phyloP scores from a whole-genome alignment of 495 filamentous ascomycete species.

The Hypoxylon perforatum region DNA sequence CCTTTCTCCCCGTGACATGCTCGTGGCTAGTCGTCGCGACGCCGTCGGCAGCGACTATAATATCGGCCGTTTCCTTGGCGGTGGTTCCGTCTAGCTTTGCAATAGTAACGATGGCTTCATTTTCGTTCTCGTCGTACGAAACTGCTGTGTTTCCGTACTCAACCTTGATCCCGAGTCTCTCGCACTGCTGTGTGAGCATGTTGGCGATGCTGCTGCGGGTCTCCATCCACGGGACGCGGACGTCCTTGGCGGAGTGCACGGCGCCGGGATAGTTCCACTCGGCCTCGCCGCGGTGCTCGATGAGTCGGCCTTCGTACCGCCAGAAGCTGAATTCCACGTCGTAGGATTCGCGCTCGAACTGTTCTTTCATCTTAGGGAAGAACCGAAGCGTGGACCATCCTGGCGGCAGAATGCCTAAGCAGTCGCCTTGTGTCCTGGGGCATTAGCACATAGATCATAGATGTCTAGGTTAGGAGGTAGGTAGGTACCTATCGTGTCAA shows the following conservation, averaged over 20 bases:
- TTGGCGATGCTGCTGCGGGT: not conserved
- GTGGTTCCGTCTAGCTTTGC: not conserved
- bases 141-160: not conserved
- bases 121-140: not conserved
- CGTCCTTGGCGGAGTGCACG: not conserved
- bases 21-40: constrained; percentile 57
- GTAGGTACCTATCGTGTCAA: constrained; percentile 4
- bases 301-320: constrained; percentile 1
- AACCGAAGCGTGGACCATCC: constrained; percentile 10
- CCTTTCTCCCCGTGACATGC: constrained; percentile 53
- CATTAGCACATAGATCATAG: not conserved
- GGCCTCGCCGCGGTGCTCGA: not conserved
- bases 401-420: constrained; percentile 14
- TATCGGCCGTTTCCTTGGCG: constrained; percentile 51
- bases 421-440: constrained; percentile 4
- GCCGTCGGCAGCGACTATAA: constrained; percentile 67
- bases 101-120: not conserved
- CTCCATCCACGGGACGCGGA: constrained; percentile 9
- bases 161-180: not conserved
- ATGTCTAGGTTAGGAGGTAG: not conserved
- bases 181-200: constrained; percentile 1
- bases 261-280: constrained; percentile 2
- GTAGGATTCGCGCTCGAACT: constrained; percentile 10
- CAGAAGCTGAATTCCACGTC: constrained; percentile 1
- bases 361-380: constrained; percentile 15